Evolutionary conservation across 2,329 filamentous ascomycete genomes (phyloP).

Genomic region (Zymoseptoria passerinii): DNA sequence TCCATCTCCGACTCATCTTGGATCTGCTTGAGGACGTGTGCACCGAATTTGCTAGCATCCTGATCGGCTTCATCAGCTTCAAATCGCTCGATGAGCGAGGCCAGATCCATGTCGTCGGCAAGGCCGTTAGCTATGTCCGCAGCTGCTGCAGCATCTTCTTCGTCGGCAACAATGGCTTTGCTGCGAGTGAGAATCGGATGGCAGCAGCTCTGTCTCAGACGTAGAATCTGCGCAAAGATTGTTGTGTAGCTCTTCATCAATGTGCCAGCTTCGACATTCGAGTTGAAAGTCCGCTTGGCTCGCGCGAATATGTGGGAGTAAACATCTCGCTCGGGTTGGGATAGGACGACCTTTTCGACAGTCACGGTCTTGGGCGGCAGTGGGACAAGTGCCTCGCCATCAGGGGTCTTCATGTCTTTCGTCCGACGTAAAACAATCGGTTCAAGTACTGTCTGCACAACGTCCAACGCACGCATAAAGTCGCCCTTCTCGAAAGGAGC

Average conservation of each 20-base stretch:
- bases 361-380: constrained; percentile 72
- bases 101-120: constrained; percentile 92
- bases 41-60: constrained; percentile 66
- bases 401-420: constrained; percentile 95
- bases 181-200: constrained; percentile 87
- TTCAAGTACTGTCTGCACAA: constrained; percentile 93
- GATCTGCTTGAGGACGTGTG: constrained; percentile 83
- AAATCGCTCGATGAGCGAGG: constrained; percentile 76
- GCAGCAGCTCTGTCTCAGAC: constrained; percentile 87
- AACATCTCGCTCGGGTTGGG: constrained; percentile 74
- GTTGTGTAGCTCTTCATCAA: constrained; percentile 93
- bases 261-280: constrained; percentile 84
- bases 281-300: constrained; percentile 74
- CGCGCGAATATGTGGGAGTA: constrained; percentile 83
- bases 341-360: constrained; percentile 83
- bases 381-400: constrained; percentile 71
- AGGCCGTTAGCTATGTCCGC: constrained; percentile 74
- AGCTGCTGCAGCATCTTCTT: constrained; percentile 69
- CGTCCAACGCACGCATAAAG: constrained; percentile 85
- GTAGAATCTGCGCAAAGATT: constrained; percentile 92
- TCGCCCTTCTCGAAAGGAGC: constrained; percentile 94
- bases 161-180: constrained; percentile 73
- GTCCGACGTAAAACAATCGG: constrained; percentile 90
- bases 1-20: constrained; percentile 81
- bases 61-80: constrained; percentile 50